Base-by-base conservation (phyloP, 768 basidiomycete species). In the Mycena alexandri region DNA sequence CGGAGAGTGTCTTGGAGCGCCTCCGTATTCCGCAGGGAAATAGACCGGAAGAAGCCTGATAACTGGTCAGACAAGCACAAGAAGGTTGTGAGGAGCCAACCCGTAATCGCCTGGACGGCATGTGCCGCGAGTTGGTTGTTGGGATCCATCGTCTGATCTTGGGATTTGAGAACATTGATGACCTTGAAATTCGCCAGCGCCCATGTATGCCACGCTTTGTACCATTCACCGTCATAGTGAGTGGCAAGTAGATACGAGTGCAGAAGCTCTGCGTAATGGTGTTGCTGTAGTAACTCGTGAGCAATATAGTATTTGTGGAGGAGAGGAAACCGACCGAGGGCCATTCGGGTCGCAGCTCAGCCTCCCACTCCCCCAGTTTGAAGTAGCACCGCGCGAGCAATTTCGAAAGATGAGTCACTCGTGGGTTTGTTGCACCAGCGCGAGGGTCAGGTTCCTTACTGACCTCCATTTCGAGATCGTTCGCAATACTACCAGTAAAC, bases 121-220 rank as follows among this genome's bases (percentile, higher is more conserved):
- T 98, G 94, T 3, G 88, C 86, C 19, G 91, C 90, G 57, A 98
- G 85, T 25, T 86, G 85, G 21, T 84, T 85, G 5, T 87, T 85
- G 5, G 88, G 75, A 60, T 93, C 91, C 12, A 81, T 78, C 22
- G 83, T 80, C 64, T 86, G 86, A 51, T 81, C 83, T 67, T 89
- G 87, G 36, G 78, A 80, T 73, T 89, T 89, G 73, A 97, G 82
- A 73, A 92, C 87, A 29, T 87, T 85, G 68, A 99, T 90, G 68
- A 98, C 94, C 61, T 98, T 95, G 70, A 98, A 96, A 78, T 99
- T 98, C 4, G 96, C 92, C 59, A 99, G 83, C 2, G 98, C 97
- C 95, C 96, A 99, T 0, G 95, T 95, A 75, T 99, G 98, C 96
- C 96, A 99, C 19, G 97, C 98, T 77, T 99, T 98, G 79, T 98